Percentiles rank a stretch among this genome's conserved stretches.
phyloP scores from a whole-genome alignment of 495 filamentous ascomycete genomes.

The Penicillium cosmopolitanum region DNA sequence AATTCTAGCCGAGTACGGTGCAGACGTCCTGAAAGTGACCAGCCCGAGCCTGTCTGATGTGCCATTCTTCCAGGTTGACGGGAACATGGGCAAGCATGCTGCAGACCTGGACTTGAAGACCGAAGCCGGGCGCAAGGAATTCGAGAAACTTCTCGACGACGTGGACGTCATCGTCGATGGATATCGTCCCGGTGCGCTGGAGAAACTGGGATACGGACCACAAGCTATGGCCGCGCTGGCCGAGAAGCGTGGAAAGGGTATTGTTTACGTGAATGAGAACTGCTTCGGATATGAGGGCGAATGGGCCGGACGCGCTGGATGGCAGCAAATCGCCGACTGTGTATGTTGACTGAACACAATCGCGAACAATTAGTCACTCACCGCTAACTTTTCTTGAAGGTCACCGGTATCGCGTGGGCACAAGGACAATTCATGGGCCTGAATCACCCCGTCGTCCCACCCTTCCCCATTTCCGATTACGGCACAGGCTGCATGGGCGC shows the following conservation, averaged over 20 bases:
- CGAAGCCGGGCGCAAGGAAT: slow-evolving; percentile 53
- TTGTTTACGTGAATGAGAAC: slow-evolving; percentile 73
- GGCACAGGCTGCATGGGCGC: slow-evolving; percentile 71
- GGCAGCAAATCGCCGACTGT: slow-evolving; percentile 60
- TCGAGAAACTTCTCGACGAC: slow-evolving; percentile 61
- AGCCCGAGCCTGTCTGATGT: slow-evolving; percentile 70
- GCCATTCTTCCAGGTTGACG: slow-evolving; percentile 80
- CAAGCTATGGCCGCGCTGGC: slow-evolving; percentile 55
- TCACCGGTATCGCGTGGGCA: slow-evolving; percentile 71
- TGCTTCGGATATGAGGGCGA: slow-evolving; percentile 66
- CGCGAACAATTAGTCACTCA: slow-evolving; percentile 8
- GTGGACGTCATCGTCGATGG: slow-evolving; percentile 68
- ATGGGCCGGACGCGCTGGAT: slow-evolving; percentile 55
- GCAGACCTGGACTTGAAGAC: slow-evolving; percentile 62
- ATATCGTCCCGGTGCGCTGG: slow-evolving; percentile 69
- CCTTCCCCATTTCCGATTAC: slow-evolving; percentile 83
- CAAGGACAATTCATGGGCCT: slow-evolving; percentile 75
- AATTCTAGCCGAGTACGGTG: slow-evolving; percentile 68
- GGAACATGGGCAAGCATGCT: slow-evolving; percentile 71
- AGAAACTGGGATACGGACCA: slow-evolving; percentile 64
- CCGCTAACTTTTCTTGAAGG: slow-evolving; percentile 40
- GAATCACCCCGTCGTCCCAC: slow-evolving; percentile 71
- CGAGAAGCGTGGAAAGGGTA: slow-evolving; percentile 57
- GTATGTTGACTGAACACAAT: slow-evolving; percentile 28
- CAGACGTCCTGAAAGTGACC: slow-evolving; percentile 71